These are phyloP conservation scores for Abrus pulchellus DNA, from an alignment of 306 rosid genomes.

Conservation along the genomic window DNA sequence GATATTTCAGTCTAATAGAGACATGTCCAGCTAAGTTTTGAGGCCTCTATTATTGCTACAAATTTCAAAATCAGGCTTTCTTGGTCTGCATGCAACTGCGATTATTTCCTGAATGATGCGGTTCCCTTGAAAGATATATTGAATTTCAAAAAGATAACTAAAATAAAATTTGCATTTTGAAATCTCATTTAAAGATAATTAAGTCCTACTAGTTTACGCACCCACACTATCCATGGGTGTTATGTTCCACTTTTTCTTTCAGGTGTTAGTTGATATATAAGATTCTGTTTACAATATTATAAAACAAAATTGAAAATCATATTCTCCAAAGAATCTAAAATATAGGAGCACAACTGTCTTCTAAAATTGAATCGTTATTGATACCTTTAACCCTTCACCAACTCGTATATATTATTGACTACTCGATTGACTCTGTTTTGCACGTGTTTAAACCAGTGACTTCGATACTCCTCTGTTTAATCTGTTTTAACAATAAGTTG, in stretches of 20 bases:
- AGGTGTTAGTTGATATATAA: background rate
- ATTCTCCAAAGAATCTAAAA: background rate
- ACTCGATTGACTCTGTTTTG: background rate
- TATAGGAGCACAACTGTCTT: background rate
- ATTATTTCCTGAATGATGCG: background rate
- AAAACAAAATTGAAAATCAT: background rate
- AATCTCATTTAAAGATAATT: background rate
- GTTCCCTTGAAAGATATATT: background rate
- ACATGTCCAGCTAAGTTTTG: slow-evolving; percentile 31
- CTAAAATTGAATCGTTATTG: background rate
- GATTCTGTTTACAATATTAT: background rate
- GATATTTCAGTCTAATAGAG: slow-evolving; percentile 32
- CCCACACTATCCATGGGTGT: background rate
- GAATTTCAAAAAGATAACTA: slow-evolving; percentile 1
- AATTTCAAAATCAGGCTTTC: background rate
- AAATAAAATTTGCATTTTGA: background rate
- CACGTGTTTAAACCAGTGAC: background rate
- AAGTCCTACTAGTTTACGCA: background rate
- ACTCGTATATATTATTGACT: background rate
- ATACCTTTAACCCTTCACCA: background rate
- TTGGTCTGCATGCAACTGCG: slow-evolving; percentile 21
- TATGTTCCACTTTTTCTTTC: background rate
- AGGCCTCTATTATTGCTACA: slow-evolving; percentile 7
- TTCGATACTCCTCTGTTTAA: background rate
- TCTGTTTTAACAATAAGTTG: background rate